These are phyloP conservation scores for Isatis tinctoria DNA, from an alignment of 345 rosid genomes.

Conservation along the genomic window DNA sequence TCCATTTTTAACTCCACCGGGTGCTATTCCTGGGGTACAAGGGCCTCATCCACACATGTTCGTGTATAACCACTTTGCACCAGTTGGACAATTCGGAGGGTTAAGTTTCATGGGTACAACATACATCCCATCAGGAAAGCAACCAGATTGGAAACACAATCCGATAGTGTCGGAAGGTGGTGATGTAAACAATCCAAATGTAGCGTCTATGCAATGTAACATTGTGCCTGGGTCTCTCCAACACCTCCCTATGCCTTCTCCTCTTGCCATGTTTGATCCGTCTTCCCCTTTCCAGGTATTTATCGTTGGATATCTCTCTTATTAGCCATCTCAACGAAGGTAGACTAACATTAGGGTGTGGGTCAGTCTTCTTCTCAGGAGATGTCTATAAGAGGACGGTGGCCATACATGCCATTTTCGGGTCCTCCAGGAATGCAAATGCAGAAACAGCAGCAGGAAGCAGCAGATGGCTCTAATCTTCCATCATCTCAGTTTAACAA, in stretches of 20 bases:
- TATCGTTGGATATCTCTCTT: neutral
- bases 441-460: constrained; percentile 65
- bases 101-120: constrained; percentile 95
- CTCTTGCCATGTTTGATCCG: constrained; percentile 85
- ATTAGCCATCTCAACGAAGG: too few species aligned
- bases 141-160: constrained; percentile 92
- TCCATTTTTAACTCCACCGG: constrained; percentile 85
- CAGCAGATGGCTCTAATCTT: constrained; percentile 29
- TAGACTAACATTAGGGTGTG: too few species aligned
- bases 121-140: constrained; percentile 84
- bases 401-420: constrained; percentile 71
- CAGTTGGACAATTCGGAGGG: constrained; percentile 96
- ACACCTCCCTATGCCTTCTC: constrained; percentile 86
- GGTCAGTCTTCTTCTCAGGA: constrained; percentile 71
- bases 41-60: constrained; percentile 97
- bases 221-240: constrained; percentile 64
- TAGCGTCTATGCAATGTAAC: constrained; percentile 57
- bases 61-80: constrained; percentile 96
- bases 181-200: constrained; percentile 53
- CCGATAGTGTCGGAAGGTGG: constrained; percentile 59
- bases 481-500: constrained; percentile 55
- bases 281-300: constrained; percentile 94
- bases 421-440: constrained; percentile 52
- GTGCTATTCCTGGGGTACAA: constrained; percentile 83
- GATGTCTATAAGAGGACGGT: constrained; percentile 66